Percentiles rank a stretch among this genome's conserved stretches.
These are phyloP conservation scores for Pseudogymnoascus sp. DNA, from an alignment of 2,329 filamentous ascomycete genomes.

Conservation along the genomic window DNA sequence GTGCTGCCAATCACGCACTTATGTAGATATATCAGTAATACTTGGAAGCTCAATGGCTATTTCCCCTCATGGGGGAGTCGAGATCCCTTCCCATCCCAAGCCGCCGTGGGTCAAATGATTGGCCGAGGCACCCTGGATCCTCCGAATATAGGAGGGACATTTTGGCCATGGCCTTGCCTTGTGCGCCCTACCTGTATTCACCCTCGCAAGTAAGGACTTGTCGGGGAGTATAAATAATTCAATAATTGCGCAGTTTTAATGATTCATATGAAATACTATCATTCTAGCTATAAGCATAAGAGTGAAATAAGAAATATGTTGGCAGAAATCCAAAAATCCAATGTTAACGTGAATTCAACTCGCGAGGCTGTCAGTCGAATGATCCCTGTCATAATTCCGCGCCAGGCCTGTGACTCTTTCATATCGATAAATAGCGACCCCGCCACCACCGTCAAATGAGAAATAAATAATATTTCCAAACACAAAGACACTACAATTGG, in stretches of 20 bases:
- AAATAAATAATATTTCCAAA: constrained; percentile 8
- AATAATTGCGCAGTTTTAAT: neutral
- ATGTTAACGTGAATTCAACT: neutral
- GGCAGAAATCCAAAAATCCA: neutral
- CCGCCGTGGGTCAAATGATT: constrained; percentile 1
- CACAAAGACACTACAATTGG: neutral
- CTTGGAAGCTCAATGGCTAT: neutral
- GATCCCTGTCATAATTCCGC: neutral
- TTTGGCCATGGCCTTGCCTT: neutral
- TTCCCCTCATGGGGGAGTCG: no score
- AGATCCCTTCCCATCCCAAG: neutral
- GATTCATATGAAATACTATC: neutral
- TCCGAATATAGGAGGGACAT: neutral
- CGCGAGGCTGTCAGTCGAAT: neutral
- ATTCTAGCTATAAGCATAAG: neutral
- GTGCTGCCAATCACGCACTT: neutral
- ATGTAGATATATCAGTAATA: neutral
- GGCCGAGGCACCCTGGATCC: neutral
- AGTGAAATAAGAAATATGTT: neutral
- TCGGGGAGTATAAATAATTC: neutral
- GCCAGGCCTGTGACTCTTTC: constrained; percentile 1
- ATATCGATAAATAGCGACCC: constrained; percentile 8
- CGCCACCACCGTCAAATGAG: neutral
- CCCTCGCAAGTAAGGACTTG: neutral
- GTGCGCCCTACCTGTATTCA: neutral